Evolutionary conservation across 495 filamentous ascomycete species (phyloP).

Genomic region (Lepidopterella palustris): DNA sequence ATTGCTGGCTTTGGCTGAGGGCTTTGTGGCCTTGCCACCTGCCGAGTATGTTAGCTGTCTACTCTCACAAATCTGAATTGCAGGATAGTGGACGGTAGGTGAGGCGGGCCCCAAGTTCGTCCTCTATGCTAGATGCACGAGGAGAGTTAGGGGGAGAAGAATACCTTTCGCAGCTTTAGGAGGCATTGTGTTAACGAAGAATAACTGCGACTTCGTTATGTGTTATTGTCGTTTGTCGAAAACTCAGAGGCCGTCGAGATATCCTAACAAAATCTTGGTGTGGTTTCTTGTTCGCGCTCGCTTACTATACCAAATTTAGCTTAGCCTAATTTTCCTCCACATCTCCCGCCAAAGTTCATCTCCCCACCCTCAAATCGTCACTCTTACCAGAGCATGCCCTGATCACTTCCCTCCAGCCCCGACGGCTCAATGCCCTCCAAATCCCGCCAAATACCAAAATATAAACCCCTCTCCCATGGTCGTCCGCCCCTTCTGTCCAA

Average conservation of each 20-base stretch:
- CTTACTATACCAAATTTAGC: too few species aligned
- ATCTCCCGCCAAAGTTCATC: too few species aligned
- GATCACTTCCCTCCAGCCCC: too few species aligned
- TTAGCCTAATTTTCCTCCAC: too few species aligned
- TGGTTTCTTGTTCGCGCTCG: background rate
- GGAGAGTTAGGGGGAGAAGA: constrained; percentile 38
- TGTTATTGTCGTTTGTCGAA: constrained; percentile 1
- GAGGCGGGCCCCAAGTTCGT: background rate
- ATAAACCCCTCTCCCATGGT: constrained; percentile 56
- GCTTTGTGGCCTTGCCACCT: constrained; percentile 65
- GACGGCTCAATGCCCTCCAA: constrained; percentile 39
- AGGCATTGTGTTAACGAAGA: too few species aligned
- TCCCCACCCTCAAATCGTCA: too few species aligned
- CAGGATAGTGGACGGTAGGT: too few species aligned
- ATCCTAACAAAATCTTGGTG: background rate
- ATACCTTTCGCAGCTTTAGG: constrained; percentile 62
- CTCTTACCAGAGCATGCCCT: background rate
- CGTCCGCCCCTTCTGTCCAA: constrained; percentile 53
- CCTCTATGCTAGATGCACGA: background rate
- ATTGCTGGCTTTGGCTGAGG: constrained; percentile 69
- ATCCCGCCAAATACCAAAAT: constrained; percentile 33
- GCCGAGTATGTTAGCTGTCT: constrained; percentile 31
- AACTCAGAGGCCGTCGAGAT: background rate
- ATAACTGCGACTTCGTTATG: too few species aligned
- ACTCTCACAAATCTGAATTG: too few species aligned